Evolutionary conservation across 352 stramenopile species (phyloP).

Genomic region (Globisporangium irregulare): DNA sequence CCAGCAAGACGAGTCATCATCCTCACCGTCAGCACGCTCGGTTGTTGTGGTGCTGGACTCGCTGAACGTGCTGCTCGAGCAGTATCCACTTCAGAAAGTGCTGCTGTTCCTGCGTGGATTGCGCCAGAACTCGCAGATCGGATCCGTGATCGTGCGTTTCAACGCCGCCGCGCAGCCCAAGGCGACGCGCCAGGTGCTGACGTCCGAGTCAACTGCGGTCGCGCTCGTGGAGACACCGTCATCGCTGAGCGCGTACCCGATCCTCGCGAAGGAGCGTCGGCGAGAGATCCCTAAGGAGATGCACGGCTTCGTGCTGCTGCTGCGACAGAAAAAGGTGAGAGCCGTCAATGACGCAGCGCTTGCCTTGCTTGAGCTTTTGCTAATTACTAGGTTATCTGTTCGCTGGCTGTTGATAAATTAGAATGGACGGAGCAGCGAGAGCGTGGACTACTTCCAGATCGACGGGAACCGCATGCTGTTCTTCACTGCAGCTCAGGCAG

Average conservation of each 20-base stretch:
- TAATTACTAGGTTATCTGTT: not conserved
- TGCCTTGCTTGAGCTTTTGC: not conserved
- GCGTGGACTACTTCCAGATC: constrained; percentile 61
- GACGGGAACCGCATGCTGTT: constrained; percentile 26
- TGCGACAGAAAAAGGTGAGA: constrained; percentile 65
- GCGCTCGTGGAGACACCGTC: constrained; percentile 52
- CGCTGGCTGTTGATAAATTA: constrained; percentile 15
- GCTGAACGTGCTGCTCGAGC: constrained; percentile 57
- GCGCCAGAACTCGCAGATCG: constrained; percentile 26
- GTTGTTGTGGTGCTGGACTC: constrained; percentile 64
- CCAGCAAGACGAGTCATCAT: not conserved
- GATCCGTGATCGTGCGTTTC: constrained; percentile 44
- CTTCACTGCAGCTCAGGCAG: constrained; percentile 12
- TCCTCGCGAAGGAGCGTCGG: constrained; percentile 57
- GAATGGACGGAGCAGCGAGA: constrained; percentile 65
- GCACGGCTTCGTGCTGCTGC: constrained; percentile 54
- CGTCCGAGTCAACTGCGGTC: constrained; percentile 41
- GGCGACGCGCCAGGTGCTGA: constrained; percentile 27
- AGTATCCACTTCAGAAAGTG: constrained; percentile 38
- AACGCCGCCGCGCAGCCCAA: constrained; percentile 33
- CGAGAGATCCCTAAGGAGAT: constrained; percentile 58
- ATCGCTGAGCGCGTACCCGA: constrained; percentile 51
- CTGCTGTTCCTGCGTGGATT: constrained; percentile 42
- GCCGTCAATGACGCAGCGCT: not conserved
- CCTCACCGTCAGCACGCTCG: constrained; percentile 21